Base-by-base conservation (phyloP, 495 filamentous ascomycete genomes). In the Daldinia concentrica region DNA sequence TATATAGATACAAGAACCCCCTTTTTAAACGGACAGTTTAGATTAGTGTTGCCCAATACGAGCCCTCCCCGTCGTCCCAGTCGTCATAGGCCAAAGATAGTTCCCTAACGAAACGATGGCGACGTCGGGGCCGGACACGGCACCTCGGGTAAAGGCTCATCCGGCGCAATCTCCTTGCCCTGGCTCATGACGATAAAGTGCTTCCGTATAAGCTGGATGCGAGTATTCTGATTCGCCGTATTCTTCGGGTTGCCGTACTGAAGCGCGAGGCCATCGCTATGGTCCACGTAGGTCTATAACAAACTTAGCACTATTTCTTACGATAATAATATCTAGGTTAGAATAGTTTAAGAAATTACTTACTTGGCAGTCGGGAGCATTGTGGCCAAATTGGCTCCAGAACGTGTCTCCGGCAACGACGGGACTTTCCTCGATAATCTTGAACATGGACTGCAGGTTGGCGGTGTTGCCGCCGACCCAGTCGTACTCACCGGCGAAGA, bases 401-500 rank as follows among this genome's bases (percentile, higher is more conserved):
- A 85, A 85, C 17, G 82, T 48, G 69, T 85, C 83, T 1, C 84
- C 85, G 3, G 75, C 76, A 24, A 80, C 79, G 1, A 77, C 76
- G 29, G 82, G 77, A 15, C 77, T 80, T 34, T 76, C 69, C 60
- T 86, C 81, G 58, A 87, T 78, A 51, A 80, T 73, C 43, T 78
- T 72, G 64, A 80, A 85, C 73, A 83, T 86, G 1, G 79, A 72
- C 26, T 78, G 72, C 22, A 86, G 74, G 30, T 82, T 74, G 11
- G 74, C 78, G 39, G 74, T 75, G 14, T 65, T 52, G 9, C 71
- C 62, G 14, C 80, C 80, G 6, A 80, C 78, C 85, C 86, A 88
- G 62, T 82, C 85, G 65, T 87, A 86, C 63, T 88, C 86, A 11
- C 83, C 85, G 1, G 80, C 82, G 30, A 84, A 79, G 64, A 86